phyloP scores from a whole-genome alignment of 192 early-diverging fungal species.

The Gryganskiella cystojenkinii region DNA sequence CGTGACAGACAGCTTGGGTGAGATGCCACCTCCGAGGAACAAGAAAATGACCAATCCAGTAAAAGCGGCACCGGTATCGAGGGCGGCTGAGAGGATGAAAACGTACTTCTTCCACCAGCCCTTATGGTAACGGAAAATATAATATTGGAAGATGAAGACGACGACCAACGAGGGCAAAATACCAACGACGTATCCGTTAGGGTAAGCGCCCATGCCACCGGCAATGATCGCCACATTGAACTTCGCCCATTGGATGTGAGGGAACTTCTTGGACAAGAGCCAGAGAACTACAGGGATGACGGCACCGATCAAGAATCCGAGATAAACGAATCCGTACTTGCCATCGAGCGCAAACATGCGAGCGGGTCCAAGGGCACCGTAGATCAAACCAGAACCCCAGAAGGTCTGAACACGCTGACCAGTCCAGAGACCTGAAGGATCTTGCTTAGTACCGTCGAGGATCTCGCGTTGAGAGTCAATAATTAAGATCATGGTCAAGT shows the following conservation, averaged over 20 bases:
- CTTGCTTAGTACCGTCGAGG: constrained; percentile 36
- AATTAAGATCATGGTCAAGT: constrained; percentile 37
- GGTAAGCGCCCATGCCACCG: constrained; percentile 52
- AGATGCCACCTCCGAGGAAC: constrained; percentile 58
- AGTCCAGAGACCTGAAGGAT: constrained; percentile 55
- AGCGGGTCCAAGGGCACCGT: constrained; percentile 75
- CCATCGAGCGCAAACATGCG: constrained; percentile 61
- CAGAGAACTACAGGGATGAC: constrained; percentile 64
- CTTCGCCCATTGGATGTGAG: constrained; percentile 41
- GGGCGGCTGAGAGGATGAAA: constrained; percentile 69
- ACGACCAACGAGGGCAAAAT: constrained; percentile 19
- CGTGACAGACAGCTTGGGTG: neutral
- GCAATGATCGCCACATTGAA: constrained; percentile 65
- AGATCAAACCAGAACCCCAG: constrained; percentile 69
- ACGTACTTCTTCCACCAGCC: constrained; percentile 73
- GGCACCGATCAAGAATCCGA: constrained; percentile 55
- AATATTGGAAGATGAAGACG: constrained; percentile 63
- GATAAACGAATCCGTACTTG: constrained; percentile 44
- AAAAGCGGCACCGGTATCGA: constrained; percentile 64
- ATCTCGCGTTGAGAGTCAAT: constrained; percentile 19
- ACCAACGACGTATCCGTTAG: constrained; percentile 52
- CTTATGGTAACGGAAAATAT: constrained; percentile 57
- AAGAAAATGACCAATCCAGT: constrained; percentile 54
- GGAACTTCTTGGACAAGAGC: constrained; percentile 59
- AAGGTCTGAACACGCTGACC: constrained; percentile 59